These are phyloP conservation scores for Blastocystis sp. DNA, from an alignment of 352 stramenopile genomes.

Conservation along the genomic window DNA sequence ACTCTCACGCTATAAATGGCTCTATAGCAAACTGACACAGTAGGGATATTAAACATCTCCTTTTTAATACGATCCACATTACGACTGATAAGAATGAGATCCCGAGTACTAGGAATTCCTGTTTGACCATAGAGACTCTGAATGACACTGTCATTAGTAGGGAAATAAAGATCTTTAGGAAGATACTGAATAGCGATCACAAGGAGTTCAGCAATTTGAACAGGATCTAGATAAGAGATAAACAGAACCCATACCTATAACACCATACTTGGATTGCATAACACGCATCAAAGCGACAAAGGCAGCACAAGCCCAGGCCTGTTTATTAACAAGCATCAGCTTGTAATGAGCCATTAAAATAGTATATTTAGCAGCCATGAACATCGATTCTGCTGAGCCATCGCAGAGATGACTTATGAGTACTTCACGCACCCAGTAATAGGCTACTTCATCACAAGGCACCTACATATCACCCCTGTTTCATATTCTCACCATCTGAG, in stretches of 20 bases:
- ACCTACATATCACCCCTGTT: background rate
- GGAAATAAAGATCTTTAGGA: constrained; percentile 65
- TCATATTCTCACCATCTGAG: background rate
- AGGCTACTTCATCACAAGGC: constrained; percentile 56
- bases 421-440: constrained; percentile 48
- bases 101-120: constrained; percentile 22
- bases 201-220: constrained; percentile 24
- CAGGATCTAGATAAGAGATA: background rate
- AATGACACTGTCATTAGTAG: constrained; percentile 32
- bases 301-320: constrained; percentile 39
- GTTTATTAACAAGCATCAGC: constrained; percentile 45
- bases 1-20: constrained; percentile 55
- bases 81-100: constrained; percentile 45
- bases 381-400: constrained; percentile 44
- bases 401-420: constrained; percentile 11
- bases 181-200: constrained; percentile 49
- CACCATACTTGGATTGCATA: constrained; percentile 46
- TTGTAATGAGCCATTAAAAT: constrained; percentile 58
- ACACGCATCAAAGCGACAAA: constrained; percentile 62
- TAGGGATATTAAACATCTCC: constrained; percentile 61
- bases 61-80: background rate
- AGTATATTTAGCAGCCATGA: constrained; percentile 67
- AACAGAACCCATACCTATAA: background rate
- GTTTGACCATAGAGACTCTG: constrained; percentile 50
- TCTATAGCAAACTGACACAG: constrained; percentile 44